phyloP scores from a whole-genome alignment of 163 green algal genomes.

The Coccomyxa subellipsoidea region DNA sequence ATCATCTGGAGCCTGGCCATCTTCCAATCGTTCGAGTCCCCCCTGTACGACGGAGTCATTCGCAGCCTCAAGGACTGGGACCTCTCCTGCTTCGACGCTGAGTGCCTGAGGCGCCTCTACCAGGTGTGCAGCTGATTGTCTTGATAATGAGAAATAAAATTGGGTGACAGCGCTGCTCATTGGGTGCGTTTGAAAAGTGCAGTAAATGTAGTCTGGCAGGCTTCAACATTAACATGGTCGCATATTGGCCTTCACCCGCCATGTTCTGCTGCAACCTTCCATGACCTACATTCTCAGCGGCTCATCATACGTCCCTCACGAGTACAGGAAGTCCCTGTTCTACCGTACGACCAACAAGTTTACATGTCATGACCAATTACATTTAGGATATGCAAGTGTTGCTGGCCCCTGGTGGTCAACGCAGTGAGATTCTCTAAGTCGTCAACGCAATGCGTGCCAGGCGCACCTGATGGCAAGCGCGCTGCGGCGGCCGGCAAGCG shows the following conservation, averaged over 20 bases:
- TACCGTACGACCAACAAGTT: no score
- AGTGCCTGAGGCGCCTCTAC: not conserved
- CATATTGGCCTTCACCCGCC: no score
- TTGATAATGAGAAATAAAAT: not conserved
- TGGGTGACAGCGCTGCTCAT: not conserved
- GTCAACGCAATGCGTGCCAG: no score
- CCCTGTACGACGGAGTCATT: not conserved
- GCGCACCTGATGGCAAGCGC: not conserved
- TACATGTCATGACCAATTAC: no score
- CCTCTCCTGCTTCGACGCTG: not conserved
- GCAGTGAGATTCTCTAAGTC: no score
- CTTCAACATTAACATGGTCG: no score
- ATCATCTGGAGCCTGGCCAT: conserved; percentile 7
- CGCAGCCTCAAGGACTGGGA: not conserved
- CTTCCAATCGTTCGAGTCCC: not conserved
- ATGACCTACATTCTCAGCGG: not conserved
- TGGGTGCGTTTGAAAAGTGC: not conserved
- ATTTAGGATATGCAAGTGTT: no score
- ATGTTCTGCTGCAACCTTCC: no score
- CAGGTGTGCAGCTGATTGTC: not conserved
- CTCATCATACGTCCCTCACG: no score
- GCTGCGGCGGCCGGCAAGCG: not conserved
- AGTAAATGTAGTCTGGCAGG: not conserved
- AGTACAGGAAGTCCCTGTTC: no score
- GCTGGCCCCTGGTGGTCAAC: no score